Percentiles rank a stretch among this genome's conserved stretches.
Conservation (phyloP, 1,284 basidiomycete species). For the Hortiboletus rubellus region DNA sequence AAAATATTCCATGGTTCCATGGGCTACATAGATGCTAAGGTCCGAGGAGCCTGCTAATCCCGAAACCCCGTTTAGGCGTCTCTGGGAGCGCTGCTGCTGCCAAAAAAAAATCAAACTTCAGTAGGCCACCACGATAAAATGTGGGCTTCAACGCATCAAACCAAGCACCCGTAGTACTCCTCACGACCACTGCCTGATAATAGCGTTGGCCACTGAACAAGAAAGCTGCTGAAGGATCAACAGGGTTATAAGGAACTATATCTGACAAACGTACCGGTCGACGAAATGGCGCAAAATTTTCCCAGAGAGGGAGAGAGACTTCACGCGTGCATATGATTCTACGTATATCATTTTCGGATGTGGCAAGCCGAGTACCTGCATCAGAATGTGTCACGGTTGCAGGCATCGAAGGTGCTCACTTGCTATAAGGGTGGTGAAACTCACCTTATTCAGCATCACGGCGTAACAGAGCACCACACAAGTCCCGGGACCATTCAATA, state of each 20-base stretch:
- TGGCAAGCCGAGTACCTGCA: slow-evolving; percentile 72
- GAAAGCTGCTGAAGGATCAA: slow-evolving; percentile 52
- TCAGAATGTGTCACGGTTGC: slow-evolving; percentile 6
- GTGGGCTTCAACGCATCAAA: slow-evolving; percentile 40
- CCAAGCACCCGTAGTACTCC: slow-evolving; percentile 64
- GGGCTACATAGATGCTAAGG: neutral
- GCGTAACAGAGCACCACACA: slow-evolving; percentile 81
- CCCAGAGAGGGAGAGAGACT: slow-evolving; percentile 80
- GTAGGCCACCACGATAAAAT: neutral
- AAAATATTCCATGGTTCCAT: neutral
- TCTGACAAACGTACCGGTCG: slow-evolving; percentile 59
- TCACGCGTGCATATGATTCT: slow-evolving; percentile 93
- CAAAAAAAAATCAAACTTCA: neutral
- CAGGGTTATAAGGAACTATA: neutral
- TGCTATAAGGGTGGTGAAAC: slow-evolving; percentile 31
- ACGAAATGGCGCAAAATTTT: slow-evolving; percentile 79
- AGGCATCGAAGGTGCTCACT: neutral
- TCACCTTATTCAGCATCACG: slow-evolving; percentile 74
- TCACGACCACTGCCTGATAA: slow-evolving; percentile 42
- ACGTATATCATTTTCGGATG: slow-evolving; percentile 85
- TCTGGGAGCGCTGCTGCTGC: neutral
- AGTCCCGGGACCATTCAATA: slow-evolving; percentile 96
- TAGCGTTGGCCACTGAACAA: slow-evolving; percentile 84
- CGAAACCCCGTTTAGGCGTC: neutral
- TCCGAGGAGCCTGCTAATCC: neutral